These are phyloP conservation scores for Thraustotheca clavata DNA, from an alignment of 352 stramenopile species.

Conservation along the genomic window DNA sequence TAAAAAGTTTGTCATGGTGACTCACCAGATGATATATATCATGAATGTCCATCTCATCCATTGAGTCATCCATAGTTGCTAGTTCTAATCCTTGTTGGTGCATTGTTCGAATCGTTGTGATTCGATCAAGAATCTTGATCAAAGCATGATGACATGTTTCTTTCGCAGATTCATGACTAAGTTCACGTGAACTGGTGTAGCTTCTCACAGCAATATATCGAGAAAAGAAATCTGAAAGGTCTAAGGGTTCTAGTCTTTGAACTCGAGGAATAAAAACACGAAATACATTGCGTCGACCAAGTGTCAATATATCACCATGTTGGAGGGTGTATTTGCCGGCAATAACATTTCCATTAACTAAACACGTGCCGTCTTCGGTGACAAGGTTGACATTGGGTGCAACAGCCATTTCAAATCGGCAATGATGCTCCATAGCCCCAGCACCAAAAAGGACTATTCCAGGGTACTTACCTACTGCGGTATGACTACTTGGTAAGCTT, in stretches of 20 bases:
- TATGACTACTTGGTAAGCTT: background rate
- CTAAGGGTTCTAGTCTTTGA: background rate
- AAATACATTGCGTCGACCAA: conserved; percentile 19
- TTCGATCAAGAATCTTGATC: conserved; percentile 1
- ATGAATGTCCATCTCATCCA: background rate
- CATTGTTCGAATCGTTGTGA: conserved; percentile 16
- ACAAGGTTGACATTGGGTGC: background rate
- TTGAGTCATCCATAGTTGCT: background rate
- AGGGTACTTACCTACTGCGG: background rate
- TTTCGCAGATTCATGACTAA: background rate
- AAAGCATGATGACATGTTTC: conserved; percentile 4
- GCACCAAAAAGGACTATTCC: conserved; percentile 10
- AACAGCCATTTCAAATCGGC: background rate
- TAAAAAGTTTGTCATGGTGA: background rate
- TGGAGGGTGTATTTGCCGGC: background rate
- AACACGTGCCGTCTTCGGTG: background rate
- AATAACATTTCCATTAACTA: conserved; percentile 1
- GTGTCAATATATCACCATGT: conserved; percentile 12
- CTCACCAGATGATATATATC: conserved; percentile 5
- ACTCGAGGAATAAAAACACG: conserved; percentile 5
- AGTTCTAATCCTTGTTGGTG: background rate
- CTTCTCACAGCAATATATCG: background rate
- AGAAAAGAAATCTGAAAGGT: background rate
- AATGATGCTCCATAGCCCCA: background rate
- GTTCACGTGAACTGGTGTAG: background rate